These are phyloP conservation scores for Maudiozyma humilis DNA, from an alignment of 1,139 yeast genomes.

Conservation along the genomic window DNA sequence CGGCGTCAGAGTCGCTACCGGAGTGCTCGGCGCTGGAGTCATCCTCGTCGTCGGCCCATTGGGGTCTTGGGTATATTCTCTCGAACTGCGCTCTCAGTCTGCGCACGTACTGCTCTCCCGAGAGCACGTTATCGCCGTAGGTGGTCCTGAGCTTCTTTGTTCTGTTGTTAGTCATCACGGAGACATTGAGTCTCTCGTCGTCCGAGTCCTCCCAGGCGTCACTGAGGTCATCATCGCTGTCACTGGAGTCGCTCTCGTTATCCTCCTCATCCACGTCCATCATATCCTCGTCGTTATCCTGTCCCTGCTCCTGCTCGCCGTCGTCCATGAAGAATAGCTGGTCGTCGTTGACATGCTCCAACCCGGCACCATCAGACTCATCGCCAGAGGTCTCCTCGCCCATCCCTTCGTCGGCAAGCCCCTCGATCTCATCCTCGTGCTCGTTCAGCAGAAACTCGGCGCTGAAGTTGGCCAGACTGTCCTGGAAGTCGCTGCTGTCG, in stretches of 20 bases:
- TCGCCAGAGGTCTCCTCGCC: slow-evolving; percentile 36
- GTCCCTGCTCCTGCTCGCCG: slow-evolving; percentile 28
- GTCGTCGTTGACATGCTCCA: slow-evolving; percentile 22
- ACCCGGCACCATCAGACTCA: slow-evolving; percentile 17
- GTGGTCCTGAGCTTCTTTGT: slow-evolving; percentile 63
- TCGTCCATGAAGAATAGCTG: slow-evolving; percentile 13
- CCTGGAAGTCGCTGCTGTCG: slow-evolving; percentile 70
- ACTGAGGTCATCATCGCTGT: slow-evolving; percentile 32
- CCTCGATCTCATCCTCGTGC: slow-evolving; percentile 33
- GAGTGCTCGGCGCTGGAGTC: slow-evolving; percentile 32
- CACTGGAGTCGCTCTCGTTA: slow-evolving; percentile 19
- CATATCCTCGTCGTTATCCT: slow-evolving; percentile 19
- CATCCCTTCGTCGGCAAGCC: slow-evolving; percentile 34
- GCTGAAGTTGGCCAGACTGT: slow-evolving; percentile 49
- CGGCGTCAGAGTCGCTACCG: slow-evolving; percentile 27
- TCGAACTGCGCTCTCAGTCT: slow-evolving; percentile 80
- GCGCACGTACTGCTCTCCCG: slow-evolving; percentile 58
- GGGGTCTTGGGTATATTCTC: slow-evolving; percentile 79
- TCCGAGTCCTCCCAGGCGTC: slow-evolving; percentile 90
- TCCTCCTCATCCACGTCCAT: slow-evolving; percentile 21
- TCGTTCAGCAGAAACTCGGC: slow-evolving; percentile 45
- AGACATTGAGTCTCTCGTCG: slow-evolving; percentile 64
- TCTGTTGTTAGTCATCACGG: slow-evolving; percentile 52
- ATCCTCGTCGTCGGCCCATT: slow-evolving; percentile 54
- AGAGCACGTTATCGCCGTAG: slow-evolving; percentile 50